Conservation (phyloP, 495 filamentous ascomycete genomes). For the Chlorociboria aeruginascens region DNA sequence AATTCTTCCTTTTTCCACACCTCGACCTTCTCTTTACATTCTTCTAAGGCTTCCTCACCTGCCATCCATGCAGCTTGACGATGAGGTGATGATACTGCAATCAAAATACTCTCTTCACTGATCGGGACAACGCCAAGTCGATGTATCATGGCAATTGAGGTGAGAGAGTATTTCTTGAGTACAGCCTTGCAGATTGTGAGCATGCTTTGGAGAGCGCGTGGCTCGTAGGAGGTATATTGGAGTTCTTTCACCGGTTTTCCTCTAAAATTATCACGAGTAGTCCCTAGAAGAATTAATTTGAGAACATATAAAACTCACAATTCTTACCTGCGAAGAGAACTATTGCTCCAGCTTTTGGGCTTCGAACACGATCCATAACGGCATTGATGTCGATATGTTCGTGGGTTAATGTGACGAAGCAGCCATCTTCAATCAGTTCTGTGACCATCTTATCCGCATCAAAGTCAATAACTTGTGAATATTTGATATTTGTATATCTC, state of each 20-base stretch:
- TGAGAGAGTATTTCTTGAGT: constrained; percentile 45
- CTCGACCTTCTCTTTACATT: constrained; percentile 74
- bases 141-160: constrained; percentile 68
- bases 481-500: too few relatives aligned
- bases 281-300: constrained; percentile 37
- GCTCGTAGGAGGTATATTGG: constrained; percentile 70
- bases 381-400: constrained; percentile 43
- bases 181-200: constrained; percentile 50
- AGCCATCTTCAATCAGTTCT: constrained; percentile 22
- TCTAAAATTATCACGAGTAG: constrained; percentile 76
- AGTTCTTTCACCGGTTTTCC: constrained; percentile 63
- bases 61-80: constrained; percentile 80
- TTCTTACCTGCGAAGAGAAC: constrained; percentile 67
- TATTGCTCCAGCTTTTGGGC: constrained; percentile 75
- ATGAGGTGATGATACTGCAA: constrained; percentile 79
- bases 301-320: not conserved
- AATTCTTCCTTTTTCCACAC: constrained; percentile 97
- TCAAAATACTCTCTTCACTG: constrained; percentile 82
- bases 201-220: constrained; percentile 67
- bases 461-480: too few relatives aligned
- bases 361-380: constrained; percentile 56
- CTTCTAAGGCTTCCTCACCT: constrained; percentile 82
- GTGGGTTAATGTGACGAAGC: constrained; percentile 55
- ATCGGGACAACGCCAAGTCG: constrained; percentile 80
- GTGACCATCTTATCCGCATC: constrained; percentile 10